These are phyloP conservation scores for Seiridium unicorne DNA, from an alignment of 2,329 filamentous ascomycete genomes.

Conservation along the genomic window DNA sequence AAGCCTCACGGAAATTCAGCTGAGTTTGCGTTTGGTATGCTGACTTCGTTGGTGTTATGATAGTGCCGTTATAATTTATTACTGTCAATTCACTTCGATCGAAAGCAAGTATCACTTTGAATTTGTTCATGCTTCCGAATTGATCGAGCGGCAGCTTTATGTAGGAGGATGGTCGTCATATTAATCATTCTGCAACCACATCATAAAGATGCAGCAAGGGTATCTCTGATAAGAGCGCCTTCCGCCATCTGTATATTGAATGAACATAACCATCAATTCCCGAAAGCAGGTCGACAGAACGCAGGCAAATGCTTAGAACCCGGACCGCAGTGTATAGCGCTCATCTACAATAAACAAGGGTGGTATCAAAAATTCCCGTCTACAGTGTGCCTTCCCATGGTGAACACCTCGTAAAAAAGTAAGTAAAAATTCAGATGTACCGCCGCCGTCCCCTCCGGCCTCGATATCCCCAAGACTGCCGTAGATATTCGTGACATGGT, in stretches of 20 bases:
- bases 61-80: too few species aligned
- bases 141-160: neutral
- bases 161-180: neutral
- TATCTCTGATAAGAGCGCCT: neutral
- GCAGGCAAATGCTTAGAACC: neutral
- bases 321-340: neutral
- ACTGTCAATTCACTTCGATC: too few species aligned
- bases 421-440: neutral
- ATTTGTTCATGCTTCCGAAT: neutral
- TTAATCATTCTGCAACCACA: neutral
- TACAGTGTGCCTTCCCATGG: neutral
- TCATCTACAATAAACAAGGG: neutral
- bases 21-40: too few species aligned
- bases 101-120: neutral
- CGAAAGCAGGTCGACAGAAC: neutral
- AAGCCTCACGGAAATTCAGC: too few species aligned
- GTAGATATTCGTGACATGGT: neutral
- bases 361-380: slow-evolving; percentile 5
- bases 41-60: too few species aligned
- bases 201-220: neutral
- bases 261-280: neutral
- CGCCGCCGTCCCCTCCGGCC: neutral
- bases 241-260: neutral
- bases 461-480: neutral
- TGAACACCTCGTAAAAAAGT: neutral